Conservation (phyloP, 1,139 yeast genomes). For the Taphrina sp. region DNA sequence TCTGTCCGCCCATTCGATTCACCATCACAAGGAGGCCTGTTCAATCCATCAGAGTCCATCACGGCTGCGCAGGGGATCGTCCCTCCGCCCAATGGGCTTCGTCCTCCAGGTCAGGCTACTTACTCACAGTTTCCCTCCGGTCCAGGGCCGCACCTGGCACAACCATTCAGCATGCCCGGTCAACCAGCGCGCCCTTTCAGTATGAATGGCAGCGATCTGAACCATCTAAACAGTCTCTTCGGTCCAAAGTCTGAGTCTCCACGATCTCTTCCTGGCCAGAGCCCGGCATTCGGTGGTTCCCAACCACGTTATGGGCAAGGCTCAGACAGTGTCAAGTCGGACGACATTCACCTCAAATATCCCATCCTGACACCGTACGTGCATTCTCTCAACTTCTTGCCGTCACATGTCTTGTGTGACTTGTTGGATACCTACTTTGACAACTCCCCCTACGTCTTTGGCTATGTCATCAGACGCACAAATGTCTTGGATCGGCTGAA, state of each 20-base stretch:
- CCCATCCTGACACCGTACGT: constrained; percentile 42
- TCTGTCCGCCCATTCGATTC: constrained; percentile 1
- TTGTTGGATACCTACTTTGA: constrained; percentile 46
- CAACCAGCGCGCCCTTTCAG: not conserved
- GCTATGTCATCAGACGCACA: constrained; percentile 41
- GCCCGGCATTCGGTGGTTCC: not conserved
- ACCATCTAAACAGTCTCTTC: not conserved
- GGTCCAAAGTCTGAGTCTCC: constrained; percentile 1
- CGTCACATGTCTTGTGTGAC: constrained; percentile 45
- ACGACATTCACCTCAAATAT: constrained; percentile 37
- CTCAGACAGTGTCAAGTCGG: constrained; percentile 1
- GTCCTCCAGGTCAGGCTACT: not conserved
- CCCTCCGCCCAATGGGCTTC: not conserved
- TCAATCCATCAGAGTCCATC: not conserved
- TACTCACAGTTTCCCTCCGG: constrained; percentile 6
- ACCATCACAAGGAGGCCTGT: not conserved
- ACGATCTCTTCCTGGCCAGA: not conserved
- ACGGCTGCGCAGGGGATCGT: not conserved
- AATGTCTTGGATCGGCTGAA: constrained; percentile 38
- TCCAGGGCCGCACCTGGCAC: constrained; percentile 15
- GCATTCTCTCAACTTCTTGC: constrained; percentile 41
- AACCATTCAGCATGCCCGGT: constrained; percentile 13
- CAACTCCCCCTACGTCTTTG: constrained; percentile 43
- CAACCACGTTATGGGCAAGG: constrained; percentile 2
- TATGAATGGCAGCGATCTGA: constrained; percentile 6